Percentiles rank a stretch among this genome's conserved stretches.
phyloP scores from a whole-genome alignment of 2,329 filamentous ascomycete species.

The Amesomyces nigricolor region DNA sequence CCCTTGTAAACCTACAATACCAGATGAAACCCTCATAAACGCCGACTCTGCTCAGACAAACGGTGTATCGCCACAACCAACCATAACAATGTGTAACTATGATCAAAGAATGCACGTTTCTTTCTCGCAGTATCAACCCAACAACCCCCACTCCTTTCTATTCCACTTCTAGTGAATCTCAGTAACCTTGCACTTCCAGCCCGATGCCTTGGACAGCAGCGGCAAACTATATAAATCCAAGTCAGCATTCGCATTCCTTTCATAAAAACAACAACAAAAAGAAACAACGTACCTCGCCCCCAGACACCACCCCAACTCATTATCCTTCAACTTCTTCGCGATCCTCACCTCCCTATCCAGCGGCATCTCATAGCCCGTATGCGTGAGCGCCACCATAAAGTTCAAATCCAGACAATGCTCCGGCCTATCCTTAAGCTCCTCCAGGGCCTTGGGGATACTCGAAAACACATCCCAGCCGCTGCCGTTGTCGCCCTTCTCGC shows the following conservation, averaged over 20 bases:
- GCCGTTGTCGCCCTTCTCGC: slow-evolving; percentile 45
- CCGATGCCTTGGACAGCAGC: slow-evolving; percentile 71
- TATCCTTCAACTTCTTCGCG: slow-evolving; percentile 96
- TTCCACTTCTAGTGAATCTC: slow-evolving; percentile 53
- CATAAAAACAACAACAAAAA: background rate
- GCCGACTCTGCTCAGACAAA: background rate
- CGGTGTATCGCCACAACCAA: background rate
- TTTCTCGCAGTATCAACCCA: background rate
- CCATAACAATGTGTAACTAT: background rate
- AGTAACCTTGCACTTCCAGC: slow-evolving; percentile 84
- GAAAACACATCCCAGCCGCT: slow-evolving; percentile 70
- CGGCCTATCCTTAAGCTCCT: slow-evolving; percentile 74
- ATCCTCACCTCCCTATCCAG: slow-evolving; percentile 94
- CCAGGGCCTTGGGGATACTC: slow-evolving; percentile 67
- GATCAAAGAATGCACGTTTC: slow-evolving; percentile 1
- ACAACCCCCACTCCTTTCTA: background rate
- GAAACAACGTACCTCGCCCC: slow-evolving; percentile 67
- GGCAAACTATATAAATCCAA: slow-evolving; percentile 60
- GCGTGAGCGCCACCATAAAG: slow-evolving; percentile 89
- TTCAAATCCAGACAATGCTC: slow-evolving; percentile 93
- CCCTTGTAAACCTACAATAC: too few relatives aligned
- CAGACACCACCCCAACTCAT: slow-evolving; percentile 96
- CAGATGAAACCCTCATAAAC: background rate
- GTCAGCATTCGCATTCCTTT: background rate
- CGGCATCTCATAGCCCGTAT: slow-evolving; percentile 97